Evolutionary conservation across 2,329 filamentous ascomycete genomes (phyloP), one percentile per base, ranked within the genome.

Genomic region (Aspergillus thermomutatus): DNA sequence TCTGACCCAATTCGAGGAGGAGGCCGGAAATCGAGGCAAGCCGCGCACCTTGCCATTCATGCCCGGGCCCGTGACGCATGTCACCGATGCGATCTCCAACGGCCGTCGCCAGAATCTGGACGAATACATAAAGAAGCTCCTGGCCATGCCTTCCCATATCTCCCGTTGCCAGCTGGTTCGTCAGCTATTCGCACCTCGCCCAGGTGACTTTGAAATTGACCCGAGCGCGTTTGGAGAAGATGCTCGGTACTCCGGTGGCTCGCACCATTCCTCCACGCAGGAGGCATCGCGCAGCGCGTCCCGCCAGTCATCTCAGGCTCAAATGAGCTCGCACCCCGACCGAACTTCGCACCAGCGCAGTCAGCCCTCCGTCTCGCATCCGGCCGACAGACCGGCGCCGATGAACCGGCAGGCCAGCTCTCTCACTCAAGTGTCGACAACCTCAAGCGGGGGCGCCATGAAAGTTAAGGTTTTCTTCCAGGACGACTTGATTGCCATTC

Each of bases 391-490:
- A 14, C 73, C 75, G 1, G 77, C 76, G 9, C 65, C 70, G 21
- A 79, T 79, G 75, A 72, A 77, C 53, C 75, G 76, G 17, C 77
- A 81, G 54, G 66, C 83, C 50, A 83, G 81, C 40, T 88, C 83
- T 5, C 73, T 87, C 57, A 78, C 77, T 1, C 76, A 78, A 60
- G 67, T 71, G 26, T 77, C 77, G 1, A 67, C 63, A 26, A 64
- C 69, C 4, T 75, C 75, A 9, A 72, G 68, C 58, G 65, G 65
- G 49, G 77, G 82, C 7, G 83, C 85, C 3, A 88, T 97, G 79
- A 97, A 97, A 75, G 90, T 97, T 72, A 97, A 97, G 77, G 88
- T 97, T 53, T 94, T 90, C 78, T 97, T 91, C 78, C 90, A 93
- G 63, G 89, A 92, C 59, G 93, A 97, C 64, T 85, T 95, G 55